Percentiles rank a stretch among this genome's conserved stretches.
These are phyloP conservation scores for Apophysomyces variabilis DNA, from an alignment of 371 early-diverging fungal species.

Conservation along the genomic window DNA sequence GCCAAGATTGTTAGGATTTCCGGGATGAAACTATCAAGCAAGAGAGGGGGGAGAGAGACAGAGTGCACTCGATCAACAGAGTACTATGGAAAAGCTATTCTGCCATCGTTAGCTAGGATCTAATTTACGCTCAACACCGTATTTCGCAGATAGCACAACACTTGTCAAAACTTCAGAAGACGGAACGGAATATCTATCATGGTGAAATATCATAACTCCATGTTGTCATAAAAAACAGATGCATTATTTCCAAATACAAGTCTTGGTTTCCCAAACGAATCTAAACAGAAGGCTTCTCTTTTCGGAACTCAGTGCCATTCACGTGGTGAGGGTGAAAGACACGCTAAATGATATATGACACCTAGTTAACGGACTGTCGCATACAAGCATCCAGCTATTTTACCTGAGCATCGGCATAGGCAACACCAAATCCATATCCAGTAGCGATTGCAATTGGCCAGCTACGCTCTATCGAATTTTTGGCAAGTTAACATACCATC, in stretches of 20 bases:
- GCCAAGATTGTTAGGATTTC: no score
- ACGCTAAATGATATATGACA: conserved; percentile 30
- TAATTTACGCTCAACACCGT: no score
- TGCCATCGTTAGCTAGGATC: no score
- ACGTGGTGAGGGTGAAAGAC: conserved; percentile 54
- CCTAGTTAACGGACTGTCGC: neutral
- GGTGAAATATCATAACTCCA: neutral
- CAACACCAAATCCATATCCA: conserved; percentile 87
- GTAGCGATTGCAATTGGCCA: conserved; percentile 92
- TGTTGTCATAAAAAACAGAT: neutral
- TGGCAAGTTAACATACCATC: neutral
- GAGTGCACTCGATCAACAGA: no score
- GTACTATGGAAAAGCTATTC: no score
- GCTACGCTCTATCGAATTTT: conserved; percentile 64
- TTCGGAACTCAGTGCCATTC: conserved; percentile 50
- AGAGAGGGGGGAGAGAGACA: no score
- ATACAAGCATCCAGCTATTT: neutral
- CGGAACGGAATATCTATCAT: neutral
- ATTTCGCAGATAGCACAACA: no score
- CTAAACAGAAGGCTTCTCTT: conserved; percentile 52
- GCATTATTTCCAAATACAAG: neutral
- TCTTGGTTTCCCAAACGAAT: conserved; percentile 10
- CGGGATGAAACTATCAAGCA: no score
- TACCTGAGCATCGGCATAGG: conserved; percentile 87
- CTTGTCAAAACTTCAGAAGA: no score